Evolutionary conservation across 2,329 filamentous ascomycete species (phyloP).

Genomic region (Elsinoe perseae): DNA sequence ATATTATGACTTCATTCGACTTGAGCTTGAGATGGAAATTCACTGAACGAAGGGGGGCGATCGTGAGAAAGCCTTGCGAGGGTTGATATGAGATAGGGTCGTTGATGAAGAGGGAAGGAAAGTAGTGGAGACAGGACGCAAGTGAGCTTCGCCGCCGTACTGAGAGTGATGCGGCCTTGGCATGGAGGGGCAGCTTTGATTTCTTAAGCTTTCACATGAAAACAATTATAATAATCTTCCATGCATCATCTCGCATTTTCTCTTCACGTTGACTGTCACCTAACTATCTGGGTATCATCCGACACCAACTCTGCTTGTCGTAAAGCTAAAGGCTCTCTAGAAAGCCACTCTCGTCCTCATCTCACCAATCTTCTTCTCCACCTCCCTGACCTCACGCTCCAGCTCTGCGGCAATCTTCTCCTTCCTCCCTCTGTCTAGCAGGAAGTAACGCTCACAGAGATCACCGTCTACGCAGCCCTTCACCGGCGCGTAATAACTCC

Average conservation of each 20-base stretch:
- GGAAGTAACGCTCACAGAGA: constrained; percentile 82
- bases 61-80: background rate
- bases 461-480: constrained; percentile 97
- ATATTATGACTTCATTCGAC: constrained; percentile 1
- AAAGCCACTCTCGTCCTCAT: constrained; percentile 34
- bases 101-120: background rate
- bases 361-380: constrained; percentile 77
- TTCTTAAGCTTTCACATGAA: background rate
- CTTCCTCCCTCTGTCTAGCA: constrained; percentile 81
- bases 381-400: constrained; percentile 82
- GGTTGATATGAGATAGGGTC: background rate
- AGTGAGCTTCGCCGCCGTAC: background rate
- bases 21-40: too few species aligned
- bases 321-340: constrained; percentile 18
- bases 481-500: constrained; percentile 90
- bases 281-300: background rate
- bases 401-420: constrained; percentile 89
- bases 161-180: background rate
- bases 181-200: constrained; percentile 9
- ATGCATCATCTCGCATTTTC: background rate
- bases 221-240: background rate
- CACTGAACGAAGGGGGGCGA: too few species aligned
- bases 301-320: background rate
- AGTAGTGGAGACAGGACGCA: too few species aligned
- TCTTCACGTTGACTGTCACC: background rate